Evolutionary conservation across 1,139 yeast species (phyloP).

Genomic region (Trichomonascaceae sp.): DNA sequence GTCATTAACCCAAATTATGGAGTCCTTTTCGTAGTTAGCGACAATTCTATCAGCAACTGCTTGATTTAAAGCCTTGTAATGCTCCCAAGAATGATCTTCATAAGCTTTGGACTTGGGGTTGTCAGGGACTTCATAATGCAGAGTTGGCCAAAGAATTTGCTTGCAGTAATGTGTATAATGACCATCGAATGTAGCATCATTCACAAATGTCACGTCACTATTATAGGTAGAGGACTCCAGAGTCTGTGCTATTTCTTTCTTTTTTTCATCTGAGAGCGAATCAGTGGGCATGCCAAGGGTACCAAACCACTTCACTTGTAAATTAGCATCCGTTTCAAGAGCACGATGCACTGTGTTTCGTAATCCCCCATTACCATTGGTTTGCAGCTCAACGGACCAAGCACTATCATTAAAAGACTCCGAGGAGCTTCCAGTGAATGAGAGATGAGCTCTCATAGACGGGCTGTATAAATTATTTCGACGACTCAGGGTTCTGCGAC

Average conservation of each 20-base stretch:
- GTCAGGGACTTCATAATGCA: constrained; percentile 95
- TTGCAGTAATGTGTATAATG: constrained; percentile 88
- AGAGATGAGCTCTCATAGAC: constrained; percentile 1
- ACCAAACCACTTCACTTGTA: constrained; percentile 67
- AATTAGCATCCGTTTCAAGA: constrained; percentile 19
- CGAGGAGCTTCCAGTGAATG: neutral
- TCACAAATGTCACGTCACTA: constrained; percentile 64
- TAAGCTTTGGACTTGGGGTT: constrained; percentile 90
- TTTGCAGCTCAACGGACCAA: constrained; percentile 64
- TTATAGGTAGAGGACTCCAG: constrained; percentile 39
- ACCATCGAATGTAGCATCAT: constrained; percentile 77
- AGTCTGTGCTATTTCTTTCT: constrained; percentile 38
- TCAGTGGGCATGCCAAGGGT: constrained; percentile 89
- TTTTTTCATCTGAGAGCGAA: constrained; percentile 54
- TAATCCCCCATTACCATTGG: constrained; percentile 85
- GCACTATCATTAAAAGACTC: constrained; percentile 61
- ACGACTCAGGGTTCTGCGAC: constrained; percentile 3
- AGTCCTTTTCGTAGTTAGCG: constrained; percentile 58
- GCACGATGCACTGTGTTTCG: constrained; percentile 78
- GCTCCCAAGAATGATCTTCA: constrained; percentile 92
- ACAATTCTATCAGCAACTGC: constrained; percentile 72
- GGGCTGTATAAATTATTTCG: constrained; percentile 6
- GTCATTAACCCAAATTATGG: constrained; percentile 87
- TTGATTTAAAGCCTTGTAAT: constrained; percentile 70
- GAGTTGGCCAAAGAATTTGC: constrained; percentile 92